These are phyloP conservation scores for Alternaria infectoria DNA, from an alignment of 2,329 filamentous ascomycete species.

Conservation along the genomic window DNA sequence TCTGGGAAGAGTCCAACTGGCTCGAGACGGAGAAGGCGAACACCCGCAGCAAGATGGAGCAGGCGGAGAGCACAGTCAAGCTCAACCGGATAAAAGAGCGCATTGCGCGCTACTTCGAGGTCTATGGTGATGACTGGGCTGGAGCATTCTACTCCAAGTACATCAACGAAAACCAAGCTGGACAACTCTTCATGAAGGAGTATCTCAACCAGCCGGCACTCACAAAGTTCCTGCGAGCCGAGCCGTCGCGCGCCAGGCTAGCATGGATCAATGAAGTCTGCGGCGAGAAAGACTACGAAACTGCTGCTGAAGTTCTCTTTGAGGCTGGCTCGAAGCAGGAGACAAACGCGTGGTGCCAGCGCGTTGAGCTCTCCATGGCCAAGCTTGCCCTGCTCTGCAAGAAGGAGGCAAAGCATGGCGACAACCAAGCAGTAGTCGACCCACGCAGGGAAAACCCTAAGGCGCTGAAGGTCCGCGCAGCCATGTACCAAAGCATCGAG, in stretches of 20 bases:
- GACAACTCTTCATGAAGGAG: slow-evolving; percentile 68
- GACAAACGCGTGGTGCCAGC: slow-evolving; percentile 87
- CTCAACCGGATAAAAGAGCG: slow-evolving; percentile 53
- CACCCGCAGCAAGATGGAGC: slow-evolving; percentile 44
- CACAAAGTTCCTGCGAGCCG: slow-evolving; percentile 77
- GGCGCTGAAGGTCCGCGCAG: slow-evolving; percentile 50
- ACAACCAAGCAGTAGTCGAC: slow-evolving; percentile 43
- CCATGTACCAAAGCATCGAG: slow-evolving; percentile 53
- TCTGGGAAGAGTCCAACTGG: slow-evolving; percentile 54
- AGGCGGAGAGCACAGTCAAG: slow-evolving; percentile 44
- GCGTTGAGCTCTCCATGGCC: slow-evolving; percentile 86
- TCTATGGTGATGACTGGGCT: slow-evolving; percentile 70
- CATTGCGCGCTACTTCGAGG: slow-evolving; percentile 63
- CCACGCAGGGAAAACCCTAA: slow-evolving; percentile 32
- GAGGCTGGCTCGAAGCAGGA: slow-evolving; percentile 74
- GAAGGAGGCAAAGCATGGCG: slow-evolving; percentile 55
- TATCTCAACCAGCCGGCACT: slow-evolving; percentile 73
- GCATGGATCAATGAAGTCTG: slow-evolving; percentile 95
- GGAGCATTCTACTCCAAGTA: slow-evolving; percentile 82
- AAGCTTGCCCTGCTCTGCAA: slow-evolving; percentile 70
- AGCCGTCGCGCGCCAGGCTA: slow-evolving; percentile 75
- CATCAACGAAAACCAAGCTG: slow-evolving; percentile 61
- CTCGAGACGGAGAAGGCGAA: slow-evolving; percentile 41
- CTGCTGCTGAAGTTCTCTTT: slow-evolving; percentile 74
- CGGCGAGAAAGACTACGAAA: slow-evolving; percentile 74